These are phyloP conservation scores for Solanum piurae DNA, from an alignment of 257 asterid species.

Conservation along the genomic window DNA sequence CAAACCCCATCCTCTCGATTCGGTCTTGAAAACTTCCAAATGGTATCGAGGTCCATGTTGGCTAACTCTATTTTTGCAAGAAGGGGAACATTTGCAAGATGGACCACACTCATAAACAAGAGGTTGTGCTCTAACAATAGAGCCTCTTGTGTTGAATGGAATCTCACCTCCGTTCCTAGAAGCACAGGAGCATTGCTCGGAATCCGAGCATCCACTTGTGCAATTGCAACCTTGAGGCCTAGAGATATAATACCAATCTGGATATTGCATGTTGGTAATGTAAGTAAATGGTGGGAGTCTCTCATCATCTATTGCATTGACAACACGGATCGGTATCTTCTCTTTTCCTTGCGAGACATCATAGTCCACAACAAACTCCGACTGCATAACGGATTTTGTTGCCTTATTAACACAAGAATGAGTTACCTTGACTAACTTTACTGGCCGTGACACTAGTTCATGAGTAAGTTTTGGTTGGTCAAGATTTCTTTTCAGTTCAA, in stretches of 20 bases:
- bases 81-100: constrained; percentile 39
- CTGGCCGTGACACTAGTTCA: not conserved
- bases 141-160: constrained; percentile 36
- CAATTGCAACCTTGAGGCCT: constrained; percentile 26
- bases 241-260: constrained; percentile 11
- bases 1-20: constrained; percentile 41
- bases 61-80: constrained; percentile 41
- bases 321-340: constrained; percentile 12
- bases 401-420: not conserved
- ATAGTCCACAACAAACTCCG: constrained; percentile 1
- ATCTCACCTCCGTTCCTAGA: constrained; percentile 38
- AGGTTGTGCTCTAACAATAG: constrained; percentile 1
- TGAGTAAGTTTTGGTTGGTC: constrained; percentile 13
- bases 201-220: constrained; percentile 28
- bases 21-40: constrained; percentile 36
- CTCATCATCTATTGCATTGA: constrained; percentile 26
- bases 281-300: constrained; percentile 31
- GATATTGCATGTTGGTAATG: constrained; percentile 12
- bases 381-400: not conserved
- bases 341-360: constrained; percentile 43
- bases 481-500: constrained; percentile 26
- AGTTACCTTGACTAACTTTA: not conserved
- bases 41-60: constrained; percentile 27
- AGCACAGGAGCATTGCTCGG: constrained; percentile 18
- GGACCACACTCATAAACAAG: constrained; percentile 46